These are phyloP conservation scores for Xylariaceae sp. DNA, from an alignment of 2,329 filamentous ascomycete genomes.

Conservation along the genomic window DNA sequence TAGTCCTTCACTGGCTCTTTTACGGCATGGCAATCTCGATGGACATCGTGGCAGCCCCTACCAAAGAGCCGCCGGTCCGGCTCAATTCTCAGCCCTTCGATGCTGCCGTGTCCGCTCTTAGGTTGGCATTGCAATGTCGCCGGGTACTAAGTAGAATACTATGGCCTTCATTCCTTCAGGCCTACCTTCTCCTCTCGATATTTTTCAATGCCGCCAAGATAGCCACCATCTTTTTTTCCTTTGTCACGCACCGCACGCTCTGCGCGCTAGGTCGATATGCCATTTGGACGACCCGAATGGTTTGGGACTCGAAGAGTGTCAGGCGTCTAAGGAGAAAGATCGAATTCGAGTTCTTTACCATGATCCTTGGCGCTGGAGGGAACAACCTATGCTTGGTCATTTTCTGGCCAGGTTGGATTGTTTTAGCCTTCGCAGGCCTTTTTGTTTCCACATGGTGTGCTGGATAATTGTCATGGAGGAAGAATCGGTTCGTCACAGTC, in stretches of 20 bases:
- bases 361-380: conserved; percentile 47
- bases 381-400: conserved; percentile 47
- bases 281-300: conserved; percentile 11
- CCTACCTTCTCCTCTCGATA: conserved; percentile 29
- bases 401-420: conserved; percentile 56
- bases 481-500: too few relatives aligned
- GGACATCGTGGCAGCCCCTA: conserved; percentile 37
- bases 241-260: conserved; percentile 21
- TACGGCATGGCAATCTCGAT: conserved; percentile 21
- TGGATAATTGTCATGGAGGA: conserved; percentile 32
- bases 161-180: conserved; percentile 30
- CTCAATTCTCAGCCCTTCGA: conserved; percentile 31
- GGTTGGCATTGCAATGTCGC: conserved; percentile 34
- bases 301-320: conserved; percentile 35
- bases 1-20: background rate
- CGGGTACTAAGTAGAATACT: conserved; percentile 31
- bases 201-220: conserved; percentile 28
- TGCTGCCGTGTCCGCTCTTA: conserved; percentile 33
- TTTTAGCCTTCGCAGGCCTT: conserved; percentile 39
- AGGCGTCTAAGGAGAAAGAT: conserved; percentile 42
- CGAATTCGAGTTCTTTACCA: conserved; percentile 49
- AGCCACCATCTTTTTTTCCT: conserved; percentile 28
- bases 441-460: conserved; percentile 30
- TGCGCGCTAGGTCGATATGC: conserved; percentile 3
- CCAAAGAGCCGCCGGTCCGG: conserved; percentile 31